Evolutionary conservation across 1,284 basidiomycete genomes (phyloP), one percentile per base, ranked within the genome.

Genomic region (Butyriboletus appendiculatus): DNA sequence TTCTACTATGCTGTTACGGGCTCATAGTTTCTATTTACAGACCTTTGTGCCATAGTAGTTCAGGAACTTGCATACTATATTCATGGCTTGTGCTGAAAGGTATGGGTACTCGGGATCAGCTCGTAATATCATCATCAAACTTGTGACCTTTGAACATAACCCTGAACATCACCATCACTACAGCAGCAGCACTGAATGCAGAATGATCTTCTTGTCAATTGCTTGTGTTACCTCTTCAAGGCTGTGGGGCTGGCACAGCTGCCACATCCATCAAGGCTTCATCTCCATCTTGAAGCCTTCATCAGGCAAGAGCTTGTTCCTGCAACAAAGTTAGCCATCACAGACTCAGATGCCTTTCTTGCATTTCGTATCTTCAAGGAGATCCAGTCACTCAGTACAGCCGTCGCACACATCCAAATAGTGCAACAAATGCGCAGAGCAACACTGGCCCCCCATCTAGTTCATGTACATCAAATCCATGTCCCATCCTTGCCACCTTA

Each of bases 201-300:
- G n/a, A n/a, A n/a, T n/a, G n/a, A n/a, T n/a, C n/a, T n/a, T n/a
- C 75, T 91, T 15, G 82, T 86, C 30, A 84, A 89, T 37, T 90
- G 81, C 57, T 65, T 94, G 20, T 74, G 77, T 11, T 76, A 75
- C 55, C 74, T 86, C 41, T 73, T 84, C 59, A 78, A 81, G 52
- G 75, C 72, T 5, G 74, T 75, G 0, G 72, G 73, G 33, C 49
- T 69, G 0, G 76, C 78, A 4, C 72, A 77, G 20, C 53, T 63
- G 1, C 68, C 72, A 0, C 75, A 78, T 42, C 65, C 77, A 16
- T 73, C 77, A 3, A 62, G 72, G 14, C 73, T 83, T 6, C 78
- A 77, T 57, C 64, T 72, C 35, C 77, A 81, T 43, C 63, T 90
- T 33, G 75, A 77, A 28, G 69, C 73, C 5, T 90, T 85, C 56